Conservation (phyloP, 1,284 basidiomycete species). For the Rhodotorula sp. region DNA sequence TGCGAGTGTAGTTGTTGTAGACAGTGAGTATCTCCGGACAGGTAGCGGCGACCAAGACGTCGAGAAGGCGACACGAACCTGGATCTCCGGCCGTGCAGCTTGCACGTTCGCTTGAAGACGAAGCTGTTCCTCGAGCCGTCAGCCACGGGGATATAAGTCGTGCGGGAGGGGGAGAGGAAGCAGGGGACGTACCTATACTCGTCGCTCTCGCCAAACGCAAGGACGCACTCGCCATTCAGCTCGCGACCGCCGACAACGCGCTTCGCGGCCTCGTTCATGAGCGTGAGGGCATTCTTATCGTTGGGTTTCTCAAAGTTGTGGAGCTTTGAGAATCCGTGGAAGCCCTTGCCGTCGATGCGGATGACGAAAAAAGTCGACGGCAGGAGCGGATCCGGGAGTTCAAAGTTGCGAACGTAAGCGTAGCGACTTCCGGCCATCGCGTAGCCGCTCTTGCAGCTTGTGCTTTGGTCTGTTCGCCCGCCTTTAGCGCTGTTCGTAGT, state of each 20-base stretch:
- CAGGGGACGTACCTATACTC: constrained; percentile 76
- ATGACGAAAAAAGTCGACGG: constrained; percentile 83
- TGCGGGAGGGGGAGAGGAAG: neutral
- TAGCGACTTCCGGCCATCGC: constrained; percentile 88
- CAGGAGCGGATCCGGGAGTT: constrained; percentile 81
- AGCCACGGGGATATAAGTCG: too few species aligned
- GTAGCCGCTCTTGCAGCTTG: neutral
- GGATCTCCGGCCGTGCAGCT: constrained; percentile 78
- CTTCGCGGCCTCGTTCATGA: constrained; percentile 90
- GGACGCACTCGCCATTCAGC: constrained; percentile 69
- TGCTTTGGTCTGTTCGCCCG: too few species aligned
- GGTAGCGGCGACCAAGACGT: neutral
- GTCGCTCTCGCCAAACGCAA: constrained; percentile 94
- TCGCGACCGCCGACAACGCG: constrained; percentile 64
- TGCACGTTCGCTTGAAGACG: constrained; percentile 71
- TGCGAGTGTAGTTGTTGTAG: neutral
- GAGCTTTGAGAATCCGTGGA: constrained; percentile 87
- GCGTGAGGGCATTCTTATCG: constrained; percentile 75
- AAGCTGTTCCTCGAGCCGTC: constrained; percentile 60
- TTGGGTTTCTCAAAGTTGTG: constrained; percentile 90
- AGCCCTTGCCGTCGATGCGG: constrained; percentile 89
- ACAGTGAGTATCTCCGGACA: neutral
- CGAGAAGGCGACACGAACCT: constrained; percentile 49
- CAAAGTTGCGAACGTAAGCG: constrained; percentile 86
- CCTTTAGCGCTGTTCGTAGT: neutral